Evolutionary conservation across 2,329 filamentous ascomycete genomes (phyloP), one percentile per base, ranked within the genome.

Genomic region (Ophiostoma sp.): DNA sequence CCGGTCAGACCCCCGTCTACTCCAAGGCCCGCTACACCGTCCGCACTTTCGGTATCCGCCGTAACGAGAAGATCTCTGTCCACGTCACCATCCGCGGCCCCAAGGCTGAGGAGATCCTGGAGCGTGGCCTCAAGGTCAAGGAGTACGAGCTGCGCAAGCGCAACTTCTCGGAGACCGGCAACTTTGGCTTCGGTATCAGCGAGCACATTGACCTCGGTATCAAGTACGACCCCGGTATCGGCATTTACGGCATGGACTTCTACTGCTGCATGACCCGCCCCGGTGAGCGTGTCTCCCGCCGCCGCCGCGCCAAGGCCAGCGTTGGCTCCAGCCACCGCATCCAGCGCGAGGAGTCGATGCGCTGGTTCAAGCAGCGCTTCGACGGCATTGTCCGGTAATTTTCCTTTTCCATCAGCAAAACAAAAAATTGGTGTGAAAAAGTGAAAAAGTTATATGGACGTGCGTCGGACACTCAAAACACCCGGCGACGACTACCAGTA

Each of bases 111-210:
- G 95, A 99, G 86, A 99, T 99, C 80, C 91, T 99, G 81, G 95
- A 99, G 92, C 94, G 95, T 89, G 95, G 95, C 83, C 91, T 99
- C 83, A 99, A 99, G 91, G 95, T 99, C 90, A 99, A 99, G 93
- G 95, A 99, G 87, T 99, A 99, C 87, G 95, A 99, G 85, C 88
- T 99, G 79, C 91, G 93, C 86, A 97, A 95, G 90, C 91, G 92
- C 85, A 99, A 99, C 92, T 99, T 99, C 91, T 94, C 90, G 81
- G 93, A 97, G 89, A 98, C 94, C 77, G 95, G 95, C 83, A 97
- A 97, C 91, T 99, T 99, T 83, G 95, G 95, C 78, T 99, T 99
- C 89, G 95, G 95, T 87, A 99, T 99, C 88, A 93, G 88, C 86
- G 95, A 99, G 87, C 95, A 99, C 91, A 99, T 99, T 85, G 95